These are phyloP conservation scores for Papiliotrema fonsecae DNA, from an alignment of 1,284 basidiomycete species.

Conservation along the genomic window DNA sequence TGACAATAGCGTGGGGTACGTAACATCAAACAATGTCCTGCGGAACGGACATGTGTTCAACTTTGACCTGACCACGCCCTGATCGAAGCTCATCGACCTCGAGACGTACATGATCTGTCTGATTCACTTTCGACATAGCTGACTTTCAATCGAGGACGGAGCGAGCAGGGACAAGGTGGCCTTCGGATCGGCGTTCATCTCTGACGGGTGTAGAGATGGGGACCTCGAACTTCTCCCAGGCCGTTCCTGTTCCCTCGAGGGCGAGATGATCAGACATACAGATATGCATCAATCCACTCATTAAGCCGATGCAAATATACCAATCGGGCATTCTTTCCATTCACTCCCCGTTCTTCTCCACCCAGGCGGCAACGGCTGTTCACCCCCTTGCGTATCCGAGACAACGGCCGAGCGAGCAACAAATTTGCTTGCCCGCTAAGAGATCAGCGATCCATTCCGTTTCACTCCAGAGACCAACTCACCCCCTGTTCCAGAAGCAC, in stretches of 20 bases:
- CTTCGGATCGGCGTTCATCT: no score
- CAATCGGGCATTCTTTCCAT: background rate
- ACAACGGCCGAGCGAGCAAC: background rate
- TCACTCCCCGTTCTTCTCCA: background rate
- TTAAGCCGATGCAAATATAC: background rate
- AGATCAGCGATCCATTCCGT: background rate
- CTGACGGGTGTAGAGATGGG: no score
- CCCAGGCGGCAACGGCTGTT: background rate
- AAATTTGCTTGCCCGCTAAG: no score
- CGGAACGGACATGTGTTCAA: background rate
- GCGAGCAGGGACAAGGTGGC: no score
- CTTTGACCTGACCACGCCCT: background rate
- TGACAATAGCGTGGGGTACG: background rate
- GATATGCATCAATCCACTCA: no score
- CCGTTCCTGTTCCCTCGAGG: no score
- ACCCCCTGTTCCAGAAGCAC: constrained; percentile 13
- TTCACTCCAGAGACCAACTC: background rate
- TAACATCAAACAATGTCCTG: background rate
- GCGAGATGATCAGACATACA: no score
- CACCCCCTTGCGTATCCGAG: background rate
- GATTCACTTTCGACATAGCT: background rate
- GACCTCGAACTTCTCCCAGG: no score
- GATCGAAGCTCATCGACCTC: background rate
- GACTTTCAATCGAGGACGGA: no score
- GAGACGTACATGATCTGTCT: background rate